phyloP scores from a whole-genome alignment of 805 yeast genomes.

The Citeromyces matritensis region DNA sequence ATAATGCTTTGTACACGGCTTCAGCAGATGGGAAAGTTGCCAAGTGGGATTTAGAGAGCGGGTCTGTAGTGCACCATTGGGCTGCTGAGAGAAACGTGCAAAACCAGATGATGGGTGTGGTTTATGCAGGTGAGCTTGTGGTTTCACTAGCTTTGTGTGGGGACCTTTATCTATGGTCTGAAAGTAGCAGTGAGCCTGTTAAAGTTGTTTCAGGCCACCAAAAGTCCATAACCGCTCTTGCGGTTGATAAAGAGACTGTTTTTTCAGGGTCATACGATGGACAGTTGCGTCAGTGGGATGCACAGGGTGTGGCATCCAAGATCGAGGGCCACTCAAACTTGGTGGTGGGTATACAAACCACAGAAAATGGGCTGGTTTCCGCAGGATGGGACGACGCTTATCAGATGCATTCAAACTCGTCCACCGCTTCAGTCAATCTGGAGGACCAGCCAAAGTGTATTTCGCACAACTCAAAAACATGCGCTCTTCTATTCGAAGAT shows the following conservation, averaged over 20 bases:
- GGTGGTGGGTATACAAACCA: constrained; percentile 33
- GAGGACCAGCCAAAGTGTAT: constrained; percentile 34
- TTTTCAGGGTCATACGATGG: constrained; percentile 81
- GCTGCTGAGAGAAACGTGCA: constrained; percentile 26
- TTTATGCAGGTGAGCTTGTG: constrained; percentile 40
- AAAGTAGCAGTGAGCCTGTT: constrained; percentile 20
- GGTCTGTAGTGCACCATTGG: constrained; percentile 35
- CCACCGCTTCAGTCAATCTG: constrained; percentile 17
- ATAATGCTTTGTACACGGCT: constrained; percentile 54
- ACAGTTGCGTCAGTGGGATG: constrained; percentile 43
- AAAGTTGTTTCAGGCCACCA: constrained; percentile 62
- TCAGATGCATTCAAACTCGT: constrained; percentile 27
- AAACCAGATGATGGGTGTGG: constrained; percentile 72
- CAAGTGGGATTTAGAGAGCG: constrained; percentile 37
- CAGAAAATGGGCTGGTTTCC: constrained; percentile 21
- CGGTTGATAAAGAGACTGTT: constrained; percentile 9
- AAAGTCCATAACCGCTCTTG: constrained; percentile 55
- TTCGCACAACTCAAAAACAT: constrained; percentile 16
- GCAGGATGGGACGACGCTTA: constrained; percentile 93
- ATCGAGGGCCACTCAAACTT: constrained; percentile 46
- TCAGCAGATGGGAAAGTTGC: constrained; percentile 75
- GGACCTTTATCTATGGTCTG: constrained; percentile 42
- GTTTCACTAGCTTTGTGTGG: constrained; percentile 64
- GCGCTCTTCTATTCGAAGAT: constrained; percentile 30
- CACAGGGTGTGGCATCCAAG: constrained; percentile 17